Conservation (phyloP, 2,329 filamentous ascomycete genomes). For the Colletotrichum tropicicola region DNA sequence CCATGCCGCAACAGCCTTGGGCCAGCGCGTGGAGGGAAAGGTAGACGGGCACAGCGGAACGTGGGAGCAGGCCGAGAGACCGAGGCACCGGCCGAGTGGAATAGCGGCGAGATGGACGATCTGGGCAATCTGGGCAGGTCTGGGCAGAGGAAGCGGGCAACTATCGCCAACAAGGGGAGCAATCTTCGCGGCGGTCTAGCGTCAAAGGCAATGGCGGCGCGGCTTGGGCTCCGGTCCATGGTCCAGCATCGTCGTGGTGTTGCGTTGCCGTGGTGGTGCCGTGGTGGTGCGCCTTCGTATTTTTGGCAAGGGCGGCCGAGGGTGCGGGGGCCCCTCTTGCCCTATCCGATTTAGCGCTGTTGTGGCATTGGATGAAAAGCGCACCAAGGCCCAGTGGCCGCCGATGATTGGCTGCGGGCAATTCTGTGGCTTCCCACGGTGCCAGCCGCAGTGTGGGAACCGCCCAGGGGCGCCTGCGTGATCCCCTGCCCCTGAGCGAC, state of each 20-base stretch:
- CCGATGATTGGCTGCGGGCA: not conserved
- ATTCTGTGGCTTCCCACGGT: slow-evolving; percentile 6
- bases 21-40: not conserved
- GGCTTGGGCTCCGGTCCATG: not conserved
- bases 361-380: slow-evolving; percentile 3
- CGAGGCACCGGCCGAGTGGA: not conserved
- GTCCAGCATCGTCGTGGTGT: not conserved
- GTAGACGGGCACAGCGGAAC: not conserved
- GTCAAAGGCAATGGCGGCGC: not conserved
- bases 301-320: slow-evolving; percentile 8
- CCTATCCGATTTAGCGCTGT: not conserved
- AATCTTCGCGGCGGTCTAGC: not conserved
- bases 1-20: not conserved
- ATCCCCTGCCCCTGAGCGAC: slow-evolving; percentile 20
- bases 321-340: not conserved
- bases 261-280: not conserved
- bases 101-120: slow-evolving; percentile 19
- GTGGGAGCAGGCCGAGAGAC: slow-evolving; percentile 10
- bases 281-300: slow-evolving; percentile 18
- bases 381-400: not conserved
- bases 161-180: not conserved
- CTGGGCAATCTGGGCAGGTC: slow-evolving; percentile 15
- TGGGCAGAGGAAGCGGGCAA: not conserved
- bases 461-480: slow-evolving; percentile 10
- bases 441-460: slow-evolving; percentile 13